A percentile compares a stretch with the other conserved stretches of the same genome.
Evolutionary conservation across 257 asterid species (phyloP).

Genomic region (Jacaranda copaia): DNA sequence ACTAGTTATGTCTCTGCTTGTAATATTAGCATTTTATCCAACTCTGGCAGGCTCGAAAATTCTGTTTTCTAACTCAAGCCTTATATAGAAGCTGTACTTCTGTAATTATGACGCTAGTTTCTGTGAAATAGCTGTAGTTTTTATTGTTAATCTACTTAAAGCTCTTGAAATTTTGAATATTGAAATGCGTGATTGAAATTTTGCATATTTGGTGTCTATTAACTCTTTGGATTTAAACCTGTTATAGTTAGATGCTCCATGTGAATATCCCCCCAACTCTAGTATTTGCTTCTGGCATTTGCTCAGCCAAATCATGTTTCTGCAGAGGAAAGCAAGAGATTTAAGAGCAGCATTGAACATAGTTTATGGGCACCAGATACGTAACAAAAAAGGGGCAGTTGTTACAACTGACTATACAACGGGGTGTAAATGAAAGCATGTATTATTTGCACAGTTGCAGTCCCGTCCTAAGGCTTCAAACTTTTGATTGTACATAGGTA

Average conservation of each 20-base stretch:
- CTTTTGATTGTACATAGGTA: conserved; percentile 26
- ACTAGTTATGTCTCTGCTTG: conserved; percentile 32
- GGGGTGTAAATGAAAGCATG: conserved; percentile 43
- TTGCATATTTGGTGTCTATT: too few species aligned
- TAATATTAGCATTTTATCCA: conserved; percentile 37
- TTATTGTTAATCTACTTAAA: conserved; percentile 3
- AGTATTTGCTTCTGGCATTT: too few species aligned
- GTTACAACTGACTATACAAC: conserved; percentile 37
- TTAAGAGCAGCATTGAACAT: conserved; percentile 6
- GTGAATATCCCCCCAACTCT: too few species aligned
- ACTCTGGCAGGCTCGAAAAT: conserved; percentile 33
- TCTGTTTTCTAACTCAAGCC: conserved; percentile 31
- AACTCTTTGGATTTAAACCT: too few species aligned
- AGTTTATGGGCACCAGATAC: neutral
- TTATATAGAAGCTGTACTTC: conserved; percentile 27
- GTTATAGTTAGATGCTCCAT: too few species aligned
- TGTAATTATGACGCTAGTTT: conserved; percentile 35
- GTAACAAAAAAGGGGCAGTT: conserved; percentile 34
- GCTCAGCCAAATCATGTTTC: too few species aligned
- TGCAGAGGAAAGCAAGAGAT: neutral
- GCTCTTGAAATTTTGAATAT: conserved; percentile 1
- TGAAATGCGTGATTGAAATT: too few species aligned
- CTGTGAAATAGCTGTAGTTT: conserved; percentile 31
- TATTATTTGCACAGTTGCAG: conserved; percentile 38
- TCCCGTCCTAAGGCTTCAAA: conserved; percentile 31